A percentile compares a stretch with the other conserved stretches of the same genome.
phyloP scores from a whole-genome alignment of 2,329 filamentous ascomycete genomes.

The Sporothrix globosa region DNA sequence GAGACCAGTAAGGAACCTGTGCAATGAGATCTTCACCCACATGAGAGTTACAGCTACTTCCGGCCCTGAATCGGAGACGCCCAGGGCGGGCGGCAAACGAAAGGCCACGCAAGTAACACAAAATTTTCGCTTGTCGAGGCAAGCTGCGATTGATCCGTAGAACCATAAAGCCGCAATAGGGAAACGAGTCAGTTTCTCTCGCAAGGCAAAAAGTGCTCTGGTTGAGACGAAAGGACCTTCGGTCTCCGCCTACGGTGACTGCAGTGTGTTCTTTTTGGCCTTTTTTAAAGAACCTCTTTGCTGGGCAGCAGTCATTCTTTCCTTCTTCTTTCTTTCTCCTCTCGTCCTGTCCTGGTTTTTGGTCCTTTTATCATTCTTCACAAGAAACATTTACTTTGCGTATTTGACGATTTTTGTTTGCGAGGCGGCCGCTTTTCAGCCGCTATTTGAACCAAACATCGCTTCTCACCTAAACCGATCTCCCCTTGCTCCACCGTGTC shows the following conservation, averaged over 20 bases:
- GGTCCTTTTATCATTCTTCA: neutral
- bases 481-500: slow-evolving; percentile 26
- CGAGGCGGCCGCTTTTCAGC: neutral
- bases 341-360: neutral
- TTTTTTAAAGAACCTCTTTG: neutral
- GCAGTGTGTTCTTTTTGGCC: neutral
- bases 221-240: neutral
- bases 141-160: neutral
- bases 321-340: neutral
- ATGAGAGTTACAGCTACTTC: slow-evolving; percentile 14
- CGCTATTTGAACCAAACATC: neutral
- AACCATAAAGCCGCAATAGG: neutral
- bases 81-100: neutral
- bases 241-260: neutral
- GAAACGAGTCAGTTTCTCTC: too few species aligned
- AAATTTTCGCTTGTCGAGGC: neutral
- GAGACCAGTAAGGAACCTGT: neutral
- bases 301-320: neutral
- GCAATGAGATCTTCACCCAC: neutral
- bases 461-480: neutral
- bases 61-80: slow-evolving; percentile 10
- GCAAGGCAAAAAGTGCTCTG: neutral
- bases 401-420: slow-evolving; percentile 2
- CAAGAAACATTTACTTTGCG: neutral
- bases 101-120: neutral